Base-by-base conservation (phyloP, 2,329 filamentous ascomycete genomes). In the Colletotrichum spinosum region DNA sequence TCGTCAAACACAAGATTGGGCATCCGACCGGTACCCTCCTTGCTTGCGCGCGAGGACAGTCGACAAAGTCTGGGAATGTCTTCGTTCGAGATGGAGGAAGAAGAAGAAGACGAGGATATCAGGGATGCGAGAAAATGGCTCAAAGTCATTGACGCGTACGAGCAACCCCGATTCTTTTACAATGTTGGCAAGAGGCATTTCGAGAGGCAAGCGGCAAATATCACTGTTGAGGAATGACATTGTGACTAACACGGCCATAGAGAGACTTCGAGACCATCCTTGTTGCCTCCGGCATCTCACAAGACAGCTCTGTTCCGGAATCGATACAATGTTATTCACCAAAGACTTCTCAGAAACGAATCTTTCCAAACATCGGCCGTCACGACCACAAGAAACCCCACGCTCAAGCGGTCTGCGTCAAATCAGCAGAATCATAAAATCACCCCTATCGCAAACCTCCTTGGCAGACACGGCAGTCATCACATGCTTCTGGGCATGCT, bases 311-410 rank as follows among this genome's bases (percentile, higher is more conserved):
- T 96, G 49, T 97, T 97, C 79, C 88, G 94, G 69, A 94, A 97
- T 75, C 88, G 94, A 68, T 98, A 97, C 76, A 92, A 97, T 72
- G 86, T 98, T 59, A 91, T 98, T 55, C 92, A 97, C 75, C 95
- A 98, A 76, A 90, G 96, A 15, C 86, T 98, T 15, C 86, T 98
- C 45, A 90, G 96, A 53, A 97, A 97, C 74, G 94, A 97, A 77
- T 90, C 92, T 17, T 99, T 99, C 72, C 94, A 97, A 76, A 89
- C 89, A 17, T 93, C 94, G 1, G 85, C 91, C 17, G 89, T 97
- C 60, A 87, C 90, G 8, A 84, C 86, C 84, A 84, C 52, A 76
- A 80, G 55, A 78, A 79, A n/a, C 80, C 83, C 25, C 81, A 82
- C 84, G 2, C 78, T 90, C 2, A 84, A 84, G 68, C 84, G 86